A percentile compares a stretch with the other conserved stretches of the same genome.
These are phyloP conservation scores for Phialemoniopsis sp. DNA, from an alignment of 2,329 filamentous ascomycete species.

Conservation along the genomic window DNA sequence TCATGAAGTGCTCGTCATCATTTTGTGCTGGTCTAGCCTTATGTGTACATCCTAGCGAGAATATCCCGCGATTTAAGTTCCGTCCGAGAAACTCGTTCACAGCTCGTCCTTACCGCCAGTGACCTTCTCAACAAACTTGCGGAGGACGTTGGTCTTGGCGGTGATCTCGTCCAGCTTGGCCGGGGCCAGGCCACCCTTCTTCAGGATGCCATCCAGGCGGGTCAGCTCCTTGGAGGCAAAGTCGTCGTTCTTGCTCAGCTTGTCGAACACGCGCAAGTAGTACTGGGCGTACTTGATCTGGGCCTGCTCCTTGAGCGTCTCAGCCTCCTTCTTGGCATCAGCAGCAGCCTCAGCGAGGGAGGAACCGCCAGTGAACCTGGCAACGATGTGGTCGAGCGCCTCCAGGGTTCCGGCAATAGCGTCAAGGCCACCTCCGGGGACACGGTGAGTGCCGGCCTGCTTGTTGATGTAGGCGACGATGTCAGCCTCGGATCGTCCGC, in stretches of 20 bases:
- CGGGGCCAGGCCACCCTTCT: slow-evolving; percentile 80
- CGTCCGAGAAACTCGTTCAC: slow-evolving; percentile 31
- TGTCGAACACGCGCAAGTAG: slow-evolving; percentile 88
- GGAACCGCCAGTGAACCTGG: slow-evolving; percentile 64
- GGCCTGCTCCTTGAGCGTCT: slow-evolving; percentile 55
- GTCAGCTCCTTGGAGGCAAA: slow-evolving; percentile 84
- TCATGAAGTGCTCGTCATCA: background rate
- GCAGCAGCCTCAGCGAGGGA: slow-evolving; percentile 59
- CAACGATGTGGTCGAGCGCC: slow-evolving; percentile 70
- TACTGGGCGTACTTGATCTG: slow-evolving; percentile 83
- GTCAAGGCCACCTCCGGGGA: slow-evolving; percentile 75
- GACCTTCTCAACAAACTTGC: slow-evolving; percentile 65
- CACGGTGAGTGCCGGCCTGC: slow-evolving; percentile 83
- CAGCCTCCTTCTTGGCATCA: slow-evolving; percentile 70
- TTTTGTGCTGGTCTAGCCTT: background rate
- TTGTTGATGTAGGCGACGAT: slow-evolving; percentile 81
- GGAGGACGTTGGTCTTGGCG: slow-evolving; percentile 82
- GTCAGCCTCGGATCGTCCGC: slow-evolving; percentile 71
- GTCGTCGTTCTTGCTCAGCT: slow-evolving; percentile 71
- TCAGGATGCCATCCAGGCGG: slow-evolving; percentile 73
- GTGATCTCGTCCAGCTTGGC: slow-evolving; percentile 87
- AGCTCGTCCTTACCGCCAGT: slow-evolving; percentile 65
- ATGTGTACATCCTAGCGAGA: too few species aligned
- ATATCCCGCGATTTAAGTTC: too few species aligned
- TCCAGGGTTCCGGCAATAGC: slow-evolving; percentile 77